These are phyloP conservation scores for Blastocystis sp. DNA, from an alignment of 352 stramenopile species.

Conservation along the genomic window DNA sequence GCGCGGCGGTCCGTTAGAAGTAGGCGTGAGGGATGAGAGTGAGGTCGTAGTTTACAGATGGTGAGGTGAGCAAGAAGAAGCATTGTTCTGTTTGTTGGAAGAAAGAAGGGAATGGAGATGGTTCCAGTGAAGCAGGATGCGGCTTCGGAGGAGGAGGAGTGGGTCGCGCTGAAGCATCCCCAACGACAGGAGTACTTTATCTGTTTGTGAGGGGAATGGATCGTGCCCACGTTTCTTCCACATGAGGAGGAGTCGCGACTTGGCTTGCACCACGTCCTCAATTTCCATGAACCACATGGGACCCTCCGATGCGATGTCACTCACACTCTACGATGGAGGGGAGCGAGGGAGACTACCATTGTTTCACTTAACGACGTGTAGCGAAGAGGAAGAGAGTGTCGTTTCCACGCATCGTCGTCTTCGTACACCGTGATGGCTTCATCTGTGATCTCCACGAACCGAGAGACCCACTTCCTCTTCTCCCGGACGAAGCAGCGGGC, in stretches of 20 bases:
- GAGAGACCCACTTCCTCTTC: slow-evolving; percentile 2
- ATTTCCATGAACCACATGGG: slow-evolving; percentile 12
- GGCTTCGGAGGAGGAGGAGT: not conserved
- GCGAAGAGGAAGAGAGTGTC: not conserved
- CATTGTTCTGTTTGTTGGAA: slow-evolving; percentile 30
- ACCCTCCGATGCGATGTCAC: slow-evolving; percentile 1
- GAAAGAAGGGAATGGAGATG: not conserved
- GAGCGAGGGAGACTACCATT: not conserved
- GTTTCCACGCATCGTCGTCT: not conserved
- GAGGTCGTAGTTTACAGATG: slow-evolving; percentile 58
- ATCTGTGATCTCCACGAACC: slow-evolving; percentile 2
- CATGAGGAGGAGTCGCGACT: not conserved
- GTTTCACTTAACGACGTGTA: slow-evolving; percentile 20
- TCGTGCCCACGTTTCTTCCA: slow-evolving; percentile 38
- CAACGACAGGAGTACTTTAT: slow-evolving; percentile 4
- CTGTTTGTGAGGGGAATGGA: not conserved
- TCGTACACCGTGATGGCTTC: slow-evolving; percentile 5
- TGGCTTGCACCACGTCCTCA: not conserved
- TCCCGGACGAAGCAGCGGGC: not conserved
- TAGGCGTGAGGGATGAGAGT: not conserved
- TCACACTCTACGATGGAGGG: slow-evolving; percentile 52
- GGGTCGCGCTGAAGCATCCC: not conserved
- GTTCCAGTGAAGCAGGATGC: not conserved
- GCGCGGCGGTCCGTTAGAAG: slow-evolving; percentile 14
- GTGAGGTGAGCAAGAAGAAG: slow-evolving; percentile 30